phyloP scores from a whole-genome alignment of 2,329 filamentous ascomycete genomes.

The Fusarium sp. region DNA sequence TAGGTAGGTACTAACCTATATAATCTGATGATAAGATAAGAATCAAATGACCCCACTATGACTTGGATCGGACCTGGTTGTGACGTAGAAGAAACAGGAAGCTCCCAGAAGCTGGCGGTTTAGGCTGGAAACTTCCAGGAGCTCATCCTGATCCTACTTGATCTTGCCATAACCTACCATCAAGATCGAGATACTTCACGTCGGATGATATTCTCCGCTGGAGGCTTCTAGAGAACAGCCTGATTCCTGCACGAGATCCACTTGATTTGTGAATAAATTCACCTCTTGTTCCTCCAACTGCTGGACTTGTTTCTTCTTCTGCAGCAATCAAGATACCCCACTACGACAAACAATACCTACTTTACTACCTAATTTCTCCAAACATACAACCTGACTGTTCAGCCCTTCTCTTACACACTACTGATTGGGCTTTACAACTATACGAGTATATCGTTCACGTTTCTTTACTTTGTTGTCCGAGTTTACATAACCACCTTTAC shows the following conservation, averaged over 20 bases:
- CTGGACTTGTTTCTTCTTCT: constrained; percentile 23
- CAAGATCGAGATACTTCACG: constrained; percentile 41
- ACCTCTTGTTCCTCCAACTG: constrained; percentile 15
- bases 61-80: constrained; percentile 38
- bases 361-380: constrained; percentile 37
- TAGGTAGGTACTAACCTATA: background rate
- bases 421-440: constrained; percentile 25
- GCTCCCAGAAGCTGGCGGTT: constrained; percentile 46
- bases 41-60: constrained; percentile 31
- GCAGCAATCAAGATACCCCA: constrained; percentile 39
- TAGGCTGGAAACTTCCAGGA: constrained; percentile 48
- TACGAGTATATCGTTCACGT: background rate
- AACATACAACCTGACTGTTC: constrained; percentile 37
- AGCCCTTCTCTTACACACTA: constrained; percentile 18
- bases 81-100: constrained; percentile 52
- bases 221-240: constrained; percentile 24
- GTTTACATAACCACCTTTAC: background rate
- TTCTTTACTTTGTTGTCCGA: background rate
- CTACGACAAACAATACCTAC: constrained; percentile 22
- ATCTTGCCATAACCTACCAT: constrained; percentile 42
- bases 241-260: constrained; percentile 41
- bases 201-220: constrained; percentile 31
- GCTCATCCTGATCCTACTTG: constrained; percentile 43
- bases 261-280: constrained; percentile 44
- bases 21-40: constrained; percentile 42